phyloP scores from a whole-genome alignment of 169 alveolate species.

The Plasmodium knowlesi region DNA sequence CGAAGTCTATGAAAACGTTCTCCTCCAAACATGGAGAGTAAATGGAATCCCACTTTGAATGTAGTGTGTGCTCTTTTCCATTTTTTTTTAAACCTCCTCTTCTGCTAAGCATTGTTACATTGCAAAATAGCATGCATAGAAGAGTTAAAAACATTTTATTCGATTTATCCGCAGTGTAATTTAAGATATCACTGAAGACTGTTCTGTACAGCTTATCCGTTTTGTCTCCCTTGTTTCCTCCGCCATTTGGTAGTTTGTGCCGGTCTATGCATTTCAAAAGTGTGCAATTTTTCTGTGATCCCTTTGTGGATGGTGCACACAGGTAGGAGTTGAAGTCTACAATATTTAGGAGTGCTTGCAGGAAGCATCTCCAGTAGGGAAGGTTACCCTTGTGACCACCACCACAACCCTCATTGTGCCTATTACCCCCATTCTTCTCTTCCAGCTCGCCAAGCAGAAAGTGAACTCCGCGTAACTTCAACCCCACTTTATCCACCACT shows the following conservation, averaged over 20 bases:
- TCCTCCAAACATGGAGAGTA: slow-evolving; percentile 16
- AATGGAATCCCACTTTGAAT: background rate
- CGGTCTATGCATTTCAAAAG: background rate
- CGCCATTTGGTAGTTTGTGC: background rate
- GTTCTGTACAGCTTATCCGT: background rate
- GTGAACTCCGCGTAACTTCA: background rate
- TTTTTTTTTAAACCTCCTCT: background rate
- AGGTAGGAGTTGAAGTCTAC: background rate
- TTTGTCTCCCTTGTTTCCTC: background rate
- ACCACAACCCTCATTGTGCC: background rate
- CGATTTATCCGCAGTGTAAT: background rate
- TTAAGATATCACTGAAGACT: slow-evolving; percentile 3
- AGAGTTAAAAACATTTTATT: slow-evolving; percentile 44
- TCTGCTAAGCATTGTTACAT: background rate
- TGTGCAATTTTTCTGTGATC: background rate
- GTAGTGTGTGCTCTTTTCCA: background rate
- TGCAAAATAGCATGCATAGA: slow-evolving; percentile 43
- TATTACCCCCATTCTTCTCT: background rate
- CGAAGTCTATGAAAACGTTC: background rate
- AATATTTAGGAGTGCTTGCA: background rate
- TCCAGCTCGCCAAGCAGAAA: slow-evolving; percentile 25
- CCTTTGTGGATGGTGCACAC: background rate
- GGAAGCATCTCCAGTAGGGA: background rate
- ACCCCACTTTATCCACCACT: background rate
- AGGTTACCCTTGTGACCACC: background rate